These are phyloP conservation scores for Climacium dendroides DNA, from an alignment of 225 moss, liverwort and hornwort genomes.

Conservation along the genomic window DNA sequence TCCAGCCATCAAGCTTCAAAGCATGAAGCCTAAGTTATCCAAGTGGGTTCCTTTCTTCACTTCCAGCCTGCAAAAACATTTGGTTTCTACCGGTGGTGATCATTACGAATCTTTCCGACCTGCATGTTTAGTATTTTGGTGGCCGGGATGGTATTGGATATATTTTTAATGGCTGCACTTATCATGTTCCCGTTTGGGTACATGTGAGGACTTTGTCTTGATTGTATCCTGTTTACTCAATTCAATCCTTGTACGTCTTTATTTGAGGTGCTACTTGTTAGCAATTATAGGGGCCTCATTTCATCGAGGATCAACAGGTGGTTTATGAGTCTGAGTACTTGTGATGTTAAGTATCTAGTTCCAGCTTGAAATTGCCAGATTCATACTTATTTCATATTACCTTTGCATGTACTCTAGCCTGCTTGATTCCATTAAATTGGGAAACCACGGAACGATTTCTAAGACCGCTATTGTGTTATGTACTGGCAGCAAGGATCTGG, in stretches of 20 bases:
- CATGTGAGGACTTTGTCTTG: not conserved
- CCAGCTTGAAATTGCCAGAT: not conserved
- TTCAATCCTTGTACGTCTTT: not conserved
- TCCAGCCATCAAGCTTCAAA: slow-evolving; percentile 90
- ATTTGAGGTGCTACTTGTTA: not conserved
- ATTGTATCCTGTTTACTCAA: not conserved
- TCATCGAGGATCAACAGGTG: not conserved
- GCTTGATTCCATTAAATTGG: not conserved
- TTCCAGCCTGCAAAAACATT: not conserved
- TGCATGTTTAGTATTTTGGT: not conserved
- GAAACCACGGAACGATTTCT: not conserved
- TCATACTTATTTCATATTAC: not conserved
- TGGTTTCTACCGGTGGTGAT: not conserved
- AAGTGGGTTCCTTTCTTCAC: slow-evolving; percentile 44
- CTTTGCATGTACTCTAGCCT: not conserved
- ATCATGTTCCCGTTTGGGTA: not conserved
- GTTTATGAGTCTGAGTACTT: not conserved
- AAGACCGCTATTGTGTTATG: not conserved
- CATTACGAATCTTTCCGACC: not conserved
- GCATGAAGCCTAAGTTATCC: slow-evolving; percentile 98
- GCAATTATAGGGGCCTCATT: not conserved
- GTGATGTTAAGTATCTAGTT: not conserved
- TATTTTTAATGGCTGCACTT: not conserved
- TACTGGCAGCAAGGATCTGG: slow-evolving; percentile 83
- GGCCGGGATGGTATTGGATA: not conserved